Base-by-base conservation (phyloP, 2,329 filamentous ascomycete species). In the Ophiostoma novo-ulmi region DNA sequence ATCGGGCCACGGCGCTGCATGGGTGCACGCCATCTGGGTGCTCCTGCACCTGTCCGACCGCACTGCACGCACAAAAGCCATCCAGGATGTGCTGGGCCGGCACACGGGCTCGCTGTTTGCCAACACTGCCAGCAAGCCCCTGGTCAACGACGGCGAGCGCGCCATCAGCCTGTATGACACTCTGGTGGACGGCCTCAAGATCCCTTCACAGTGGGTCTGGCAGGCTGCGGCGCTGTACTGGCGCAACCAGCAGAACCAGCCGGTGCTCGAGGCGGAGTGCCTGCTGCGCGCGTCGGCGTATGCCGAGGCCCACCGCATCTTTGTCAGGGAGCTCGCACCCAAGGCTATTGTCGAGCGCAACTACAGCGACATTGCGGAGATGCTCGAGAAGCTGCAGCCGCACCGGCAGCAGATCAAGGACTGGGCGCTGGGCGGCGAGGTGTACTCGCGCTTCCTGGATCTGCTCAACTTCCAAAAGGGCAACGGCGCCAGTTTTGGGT, bases 171-270 rank as follows among this genome's bases (percentile, higher is more conserved):
- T 80, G 13, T 84, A 75, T 72, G 74, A 73, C 48, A 85, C 17
- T 82, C 95, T 31, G 85, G 73, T 85, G 0, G 81, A 85, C 64
- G 87, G 87, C 41, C 86, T 94, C 69, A 86, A 87, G 73, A 87
- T 98, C 61, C 93, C 94, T 0, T 80, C 84, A 1, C 79, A 85
- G 3, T 97, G 94, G 93, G 85, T 98, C 68, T 97, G 92, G 88
- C 88, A 92, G 72, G 92, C 95, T 22, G 92, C 94, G 77, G 94
- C 94, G 14, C 84, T 94, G 17, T 90, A 91, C 79, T 93, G 93
- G 80, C 90, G 91, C 73, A 89, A 89, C 71, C 87, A 89, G 66
- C 87, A 86, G 76, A 87, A 88, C 73, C 88, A 94, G 77, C 84
- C 90, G 13, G 85, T 84, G 65, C 83, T 84, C 5, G 92, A 97